Percentiles rank a stretch among this genome's conserved stretches.
Evolutionary conservation across 2,329 filamentous ascomycete genomes (phyloP).

Genomic region (Fonsecaea pedrosoi): DNA sequence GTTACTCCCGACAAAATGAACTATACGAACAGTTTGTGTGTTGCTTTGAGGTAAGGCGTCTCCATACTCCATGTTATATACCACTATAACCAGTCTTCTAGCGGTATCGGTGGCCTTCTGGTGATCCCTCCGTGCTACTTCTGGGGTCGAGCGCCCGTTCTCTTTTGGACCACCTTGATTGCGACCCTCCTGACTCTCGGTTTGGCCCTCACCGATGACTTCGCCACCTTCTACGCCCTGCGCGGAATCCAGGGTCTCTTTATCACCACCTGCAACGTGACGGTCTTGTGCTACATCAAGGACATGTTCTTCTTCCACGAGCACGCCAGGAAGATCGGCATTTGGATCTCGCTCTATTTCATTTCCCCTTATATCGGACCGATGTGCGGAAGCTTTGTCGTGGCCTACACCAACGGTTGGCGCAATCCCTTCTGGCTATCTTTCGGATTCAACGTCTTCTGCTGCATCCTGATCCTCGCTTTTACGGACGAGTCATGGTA

Average conservation of each 20-base stretch:
- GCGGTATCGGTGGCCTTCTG: conserved; percentile 48
- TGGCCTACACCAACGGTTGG: not conserved
- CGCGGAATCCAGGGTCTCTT: conserved; percentile 54
- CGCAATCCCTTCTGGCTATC: not conserved
- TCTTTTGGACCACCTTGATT: conserved; percentile 46
- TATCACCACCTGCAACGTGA: conserved; percentile 48
- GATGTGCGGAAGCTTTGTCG: conserved; percentile 1
- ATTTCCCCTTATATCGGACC: conserved; percentile 5
- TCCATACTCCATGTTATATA: not conserved
- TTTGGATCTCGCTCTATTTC: conserved; percentile 2
- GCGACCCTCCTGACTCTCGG: conserved; percentile 46
- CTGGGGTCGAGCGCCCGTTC: conserved; percentile 52
- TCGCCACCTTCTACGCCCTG: conserved; percentile 49
- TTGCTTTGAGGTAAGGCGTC: conserved; percentile 46
- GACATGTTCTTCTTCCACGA: conserved; percentile 52
- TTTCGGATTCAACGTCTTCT: not conserved
- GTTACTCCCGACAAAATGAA: conserved; percentile 48
- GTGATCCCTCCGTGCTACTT: conserved; percentile 49
- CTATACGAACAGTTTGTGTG: conserved; percentile 48
- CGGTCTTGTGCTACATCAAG: conserved; percentile 52
- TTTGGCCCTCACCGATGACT: conserved; percentile 45
- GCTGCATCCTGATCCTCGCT: not conserved
- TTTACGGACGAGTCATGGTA: conserved; percentile 13
- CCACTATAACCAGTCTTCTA: not conserved
- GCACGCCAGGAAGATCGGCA: conserved; percentile 46